A percentile compares a stretch with the other conserved stretches of the same genome.
Conservation (phyloP, 495 filamentous ascomycete genomes). For the Articulospora tetracladia region DNA sequence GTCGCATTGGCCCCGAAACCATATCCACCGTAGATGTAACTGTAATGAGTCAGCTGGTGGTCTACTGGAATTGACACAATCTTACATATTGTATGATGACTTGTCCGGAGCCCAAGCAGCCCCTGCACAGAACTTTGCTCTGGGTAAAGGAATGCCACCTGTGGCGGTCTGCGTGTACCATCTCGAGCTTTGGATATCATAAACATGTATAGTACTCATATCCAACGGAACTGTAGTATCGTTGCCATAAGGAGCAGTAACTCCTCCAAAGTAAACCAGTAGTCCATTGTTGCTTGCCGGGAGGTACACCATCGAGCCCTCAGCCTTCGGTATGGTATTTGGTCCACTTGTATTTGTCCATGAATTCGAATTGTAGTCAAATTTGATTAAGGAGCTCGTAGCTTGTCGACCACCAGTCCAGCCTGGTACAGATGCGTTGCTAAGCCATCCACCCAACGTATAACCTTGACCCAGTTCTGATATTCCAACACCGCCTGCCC, state of each 20-base stretch:
- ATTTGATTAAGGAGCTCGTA: slow-evolving; percentile 37
- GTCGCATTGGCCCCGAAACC: slow-evolving; percentile 33
- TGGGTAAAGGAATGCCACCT: slow-evolving; percentile 38
- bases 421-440: slow-evolving; percentile 36
- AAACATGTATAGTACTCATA: slow-evolving; percentile 44
- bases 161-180: slow-evolving; percentile 52
- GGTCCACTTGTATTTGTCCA: slow-evolving; percentile 42
- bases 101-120: slow-evolving; percentile 48
- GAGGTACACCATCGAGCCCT: slow-evolving; percentile 43
- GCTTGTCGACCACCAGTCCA: slow-evolving; percentile 39
- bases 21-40: slow-evolving; percentile 50
- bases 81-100: slow-evolving; percentile 53
- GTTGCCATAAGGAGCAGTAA: slow-evolving; percentile 31
- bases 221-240: slow-evolving; percentile 27
- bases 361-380: slow-evolving; percentile 37
- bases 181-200: slow-evolving; percentile 43
- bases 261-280: slow-evolving; percentile 49
- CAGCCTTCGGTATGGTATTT: slow-evolving; percentile 37
- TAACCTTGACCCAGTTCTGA: slow-evolving; percentile 34
- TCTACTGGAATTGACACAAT: background rate
- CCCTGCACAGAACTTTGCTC: slow-evolving; percentile 52
- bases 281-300: slow-evolving; percentile 49
- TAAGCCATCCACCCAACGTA: slow-evolving; percentile 47
- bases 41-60: slow-evolving; percentile 10
- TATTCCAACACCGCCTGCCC: slow-evolving; percentile 18